Base-by-base conservation (phyloP, 306 rosid genomes). In the Castanopsis chinensis region DNA sequence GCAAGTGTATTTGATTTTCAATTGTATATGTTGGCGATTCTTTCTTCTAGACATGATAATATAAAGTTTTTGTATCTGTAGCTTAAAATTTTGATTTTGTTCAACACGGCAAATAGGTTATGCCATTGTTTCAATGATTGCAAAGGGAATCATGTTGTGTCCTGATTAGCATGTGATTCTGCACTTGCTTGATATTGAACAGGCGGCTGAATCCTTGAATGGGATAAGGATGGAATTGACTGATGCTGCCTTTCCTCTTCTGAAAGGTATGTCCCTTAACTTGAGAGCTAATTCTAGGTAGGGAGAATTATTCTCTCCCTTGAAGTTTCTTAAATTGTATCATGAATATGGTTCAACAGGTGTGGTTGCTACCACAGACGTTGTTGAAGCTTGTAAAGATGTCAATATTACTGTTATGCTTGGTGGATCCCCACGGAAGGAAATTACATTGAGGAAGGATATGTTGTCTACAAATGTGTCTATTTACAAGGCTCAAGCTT, bases 371-470 rank as follows among this genome's bases (percentile, higher is more conserved):
- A 86, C 97, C 32, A 92, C 93, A 2, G 87, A 91, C 86, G 90
- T 76, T 74, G 86, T 11, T 70, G 93, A 91, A 82, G 96, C 97
- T 59, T 92, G 97, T 80, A 78, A 77, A 41, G 91, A 73, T 77
- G 92, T 91, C 17, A 85, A 91, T 64, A 74, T 92, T 75, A 96
- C 93, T 5, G 80, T 91, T 54, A 92, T 92, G 96, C 83, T 92
- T 23, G 96, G 93, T 69, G 97, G 96, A 60, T 85, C 88, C 76
- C 92, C 89, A 0, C 27, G 96, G 58, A 92, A 89, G 72, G 97
- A 92, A 89, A 96, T 93, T 80, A 90, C 89, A 93, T 93, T 89
- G 82, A 90, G 97, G 71, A 92, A 90, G 78, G 92, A 89, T 82
- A 87, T 92, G 53, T 85, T 92, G 92, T 86, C 96, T 0, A 89